phyloP scores from a whole-genome alignment of 305 asterid species.

The Solanum chacoense region DNA sequence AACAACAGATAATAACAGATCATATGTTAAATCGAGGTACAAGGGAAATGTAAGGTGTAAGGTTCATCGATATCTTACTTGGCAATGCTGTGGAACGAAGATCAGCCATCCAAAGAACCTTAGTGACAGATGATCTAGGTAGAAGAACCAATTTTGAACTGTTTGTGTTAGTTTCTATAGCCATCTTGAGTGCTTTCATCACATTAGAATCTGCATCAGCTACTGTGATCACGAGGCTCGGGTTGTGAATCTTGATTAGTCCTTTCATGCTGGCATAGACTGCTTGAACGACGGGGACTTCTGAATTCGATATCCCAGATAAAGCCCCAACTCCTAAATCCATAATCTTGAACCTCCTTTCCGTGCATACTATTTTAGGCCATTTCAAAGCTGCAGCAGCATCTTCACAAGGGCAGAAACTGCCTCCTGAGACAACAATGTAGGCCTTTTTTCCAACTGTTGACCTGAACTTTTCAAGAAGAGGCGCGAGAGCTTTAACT shows the following conservation, averaged over 20 bases:
- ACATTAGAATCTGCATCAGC: slow-evolving; percentile 52
- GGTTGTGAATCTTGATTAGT: slow-evolving; percentile 73
- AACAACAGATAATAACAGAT: not conserved
- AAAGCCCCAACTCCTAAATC: slow-evolving; percentile 67
- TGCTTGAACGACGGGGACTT: slow-evolving; percentile 64
- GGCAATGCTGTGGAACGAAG: slow-evolving; percentile 77
- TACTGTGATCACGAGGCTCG: slow-evolving; percentile 59
- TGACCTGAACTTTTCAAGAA: slow-evolving; percentile 62
- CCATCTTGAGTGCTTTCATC: slow-evolving; percentile 75
- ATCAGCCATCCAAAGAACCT: slow-evolving; percentile 92
- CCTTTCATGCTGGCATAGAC: slow-evolving; percentile 94
- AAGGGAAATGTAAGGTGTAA: not conserved
- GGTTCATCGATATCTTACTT: slow-evolving; percentile 27
- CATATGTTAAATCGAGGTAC: not conserved
- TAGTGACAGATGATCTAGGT: slow-evolving; percentile 48
- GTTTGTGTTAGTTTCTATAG: slow-evolving; percentile 30
- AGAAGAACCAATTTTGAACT: slow-evolving; percentile 44
- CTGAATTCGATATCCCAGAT: slow-evolving; percentile 48
- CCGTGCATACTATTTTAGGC: slow-evolving; percentile 69
- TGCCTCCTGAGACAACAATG: slow-evolving; percentile 71
- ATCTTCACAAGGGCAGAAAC: slow-evolving; percentile 72
- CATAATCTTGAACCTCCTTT: slow-evolving; percentile 81
- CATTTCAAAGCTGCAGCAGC: slow-evolving; percentile 57
- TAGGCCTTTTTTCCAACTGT: slow-evolving; percentile 78
- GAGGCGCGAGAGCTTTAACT: slow-evolving; percentile 65